Evolutionary conservation across 768 basidiomycete genomes (phyloP), one percentile per base, ranked within the genome.

Genomic region (Pulveroboletus sp.): DNA sequence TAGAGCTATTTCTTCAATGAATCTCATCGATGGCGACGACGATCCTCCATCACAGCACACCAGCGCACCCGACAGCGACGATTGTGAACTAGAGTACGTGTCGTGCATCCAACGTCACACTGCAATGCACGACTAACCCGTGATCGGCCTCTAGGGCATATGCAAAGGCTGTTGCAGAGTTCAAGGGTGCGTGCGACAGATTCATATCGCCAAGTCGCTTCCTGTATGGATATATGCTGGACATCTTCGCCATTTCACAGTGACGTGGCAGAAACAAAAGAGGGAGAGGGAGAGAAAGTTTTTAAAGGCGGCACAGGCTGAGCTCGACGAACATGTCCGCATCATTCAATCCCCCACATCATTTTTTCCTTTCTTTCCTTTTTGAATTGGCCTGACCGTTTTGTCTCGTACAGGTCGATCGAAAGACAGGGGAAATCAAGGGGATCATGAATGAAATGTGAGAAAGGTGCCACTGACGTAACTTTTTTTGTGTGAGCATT

Each of bases 191-290:
- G 59, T 55, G 1, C 27, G 9, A 40, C 14, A 26, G 4, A 28
- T 15, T 27, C 27, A 15, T 31, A 0, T 21, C 13, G 1, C 27
- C 17, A 14, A 38, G 1, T n/a, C 3, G 6, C 18, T 35, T 9
- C 5, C 7, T 14, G n/a, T 35, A 18, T 28, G 35, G 36, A 49
- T 49, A 24, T n/a, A 35, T 36, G 47, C 46, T 15, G 33, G 41
- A 4, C 0, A 28, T 17, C 14, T 21, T 6, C 31, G 18, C 32
- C 3, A 1, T 17, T 11, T 6, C 8, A 27, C 43, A 69, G 66
- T 64, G 36, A 57, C 68, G 8, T 69, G 68, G 68, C 59, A 68
- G 42, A 68, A 60, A 53, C 63, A 69, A n/a, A 59, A 56, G 26
- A 54, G 24, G 33, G 59, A 59, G 43, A 67, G 59, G 26, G 58